These are phyloP conservation scores for Cladophialophora yegresii DNA, from an alignment of 2,329 filamentous ascomycete species.

Conservation along the genomic window DNA sequence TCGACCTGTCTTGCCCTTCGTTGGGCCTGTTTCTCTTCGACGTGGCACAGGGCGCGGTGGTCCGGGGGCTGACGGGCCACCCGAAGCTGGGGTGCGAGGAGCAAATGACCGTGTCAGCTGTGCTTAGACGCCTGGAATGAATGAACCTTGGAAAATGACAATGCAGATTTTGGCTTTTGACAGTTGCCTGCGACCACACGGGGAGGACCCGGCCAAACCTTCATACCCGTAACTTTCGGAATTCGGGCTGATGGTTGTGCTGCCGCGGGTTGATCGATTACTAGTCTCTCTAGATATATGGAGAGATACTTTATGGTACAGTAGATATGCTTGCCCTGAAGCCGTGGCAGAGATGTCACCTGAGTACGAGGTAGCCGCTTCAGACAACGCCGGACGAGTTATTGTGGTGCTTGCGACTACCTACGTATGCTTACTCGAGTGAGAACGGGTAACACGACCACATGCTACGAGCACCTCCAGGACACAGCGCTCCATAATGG, in stretches of 20 bases:
- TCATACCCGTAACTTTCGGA: not conserved
- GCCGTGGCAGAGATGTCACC: not conserved
- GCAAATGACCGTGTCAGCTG: not conserved
- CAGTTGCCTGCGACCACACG: not conserved
- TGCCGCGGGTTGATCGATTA: not conserved
- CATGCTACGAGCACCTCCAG: not conserved
- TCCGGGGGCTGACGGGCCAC: constrained; percentile 5
- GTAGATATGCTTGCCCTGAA: not conserved
- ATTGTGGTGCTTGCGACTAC: not conserved
- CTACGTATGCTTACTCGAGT: not conserved
- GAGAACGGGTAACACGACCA: not conserved
- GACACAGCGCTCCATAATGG: not conserved
- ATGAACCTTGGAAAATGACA: not conserved
- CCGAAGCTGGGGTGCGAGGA: constrained; percentile 1
- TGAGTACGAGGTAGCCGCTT: not conserved
- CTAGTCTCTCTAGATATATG: not conserved
- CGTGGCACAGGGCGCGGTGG: constrained; percentile 1
- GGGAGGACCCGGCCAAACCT: not conserved
- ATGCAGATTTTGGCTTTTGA: not conserved
- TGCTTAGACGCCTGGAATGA: not conserved
- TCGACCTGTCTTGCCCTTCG: not conserved
- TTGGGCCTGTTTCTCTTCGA: not conserved
- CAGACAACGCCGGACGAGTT: not conserved
- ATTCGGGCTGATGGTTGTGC: not conserved
- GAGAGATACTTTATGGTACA: not conserved